Evolutionary conservation across 2,329 filamentous ascomycete genomes (phyloP).

Genomic region (Byssothecium circinans): DNA sequence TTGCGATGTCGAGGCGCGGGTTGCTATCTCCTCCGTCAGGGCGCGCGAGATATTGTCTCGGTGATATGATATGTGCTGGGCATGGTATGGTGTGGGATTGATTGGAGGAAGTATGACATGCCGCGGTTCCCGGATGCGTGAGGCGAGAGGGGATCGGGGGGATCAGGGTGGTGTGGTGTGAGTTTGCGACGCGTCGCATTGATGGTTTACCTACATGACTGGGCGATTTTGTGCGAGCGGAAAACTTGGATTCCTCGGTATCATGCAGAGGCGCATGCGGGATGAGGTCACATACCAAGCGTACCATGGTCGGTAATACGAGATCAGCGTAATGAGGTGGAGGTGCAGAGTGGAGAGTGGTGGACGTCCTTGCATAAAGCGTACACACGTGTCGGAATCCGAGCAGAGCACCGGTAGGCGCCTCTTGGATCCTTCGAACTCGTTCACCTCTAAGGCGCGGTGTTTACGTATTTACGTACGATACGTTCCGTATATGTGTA

Average conservation of each 20-base stretch:
- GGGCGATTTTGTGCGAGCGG: too few relatives aligned
- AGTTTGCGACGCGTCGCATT: neutral
- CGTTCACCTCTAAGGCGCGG: conserved; percentile 23
- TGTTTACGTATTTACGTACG: conserved; percentile 18
- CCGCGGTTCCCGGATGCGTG: neutral
- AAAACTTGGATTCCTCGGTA: too few relatives aligned
- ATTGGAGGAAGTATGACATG: conserved; percentile 1
- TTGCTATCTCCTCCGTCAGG: too few relatives aligned
- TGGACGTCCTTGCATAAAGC: conserved; percentile 14
- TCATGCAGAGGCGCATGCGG: too few relatives aligned
- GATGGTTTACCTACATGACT: too few relatives aligned
- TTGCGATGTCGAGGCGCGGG: too few relatives aligned
- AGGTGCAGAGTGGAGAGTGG: conserved; percentile 9
- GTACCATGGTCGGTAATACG: too few relatives aligned
- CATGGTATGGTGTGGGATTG: neutral
- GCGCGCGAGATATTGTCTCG: too few relatives aligned
- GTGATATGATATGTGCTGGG: too few relatives aligned
- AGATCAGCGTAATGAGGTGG: too few relatives aligned
- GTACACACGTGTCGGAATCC: conserved; percentile 30
- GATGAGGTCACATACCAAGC: too few relatives aligned
- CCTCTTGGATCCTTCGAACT: neutral
- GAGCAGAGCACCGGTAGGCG: conserved; percentile 7
- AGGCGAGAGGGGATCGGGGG: neutral
- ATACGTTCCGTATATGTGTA: too few relatives aligned
- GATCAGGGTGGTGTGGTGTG: neutral